Evolutionary conservation across 331 rosid species (phyloP), one percentile per base, ranked within the genome.

Genomic region (Erythrophleum ivorense): DNA sequence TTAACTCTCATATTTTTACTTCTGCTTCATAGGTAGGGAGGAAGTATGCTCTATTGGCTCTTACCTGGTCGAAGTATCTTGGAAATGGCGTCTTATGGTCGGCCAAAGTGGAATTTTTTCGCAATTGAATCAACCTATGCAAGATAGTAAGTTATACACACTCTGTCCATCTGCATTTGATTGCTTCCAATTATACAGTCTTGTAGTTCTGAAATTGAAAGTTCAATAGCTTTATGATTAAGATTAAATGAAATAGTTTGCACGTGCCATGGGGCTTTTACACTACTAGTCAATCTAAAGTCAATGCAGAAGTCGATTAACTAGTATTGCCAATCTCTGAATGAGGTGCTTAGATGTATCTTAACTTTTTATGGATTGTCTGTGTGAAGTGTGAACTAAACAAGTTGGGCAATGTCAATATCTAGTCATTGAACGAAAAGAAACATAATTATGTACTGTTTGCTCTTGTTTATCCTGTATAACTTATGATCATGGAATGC

Each of bases 1-100:
- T 62, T 82, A 54, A 62, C 73, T 60, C 29, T 11, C 63, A 34
- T n/a, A 29, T 50, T 73, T n/a, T 72, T 40, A 6, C 36, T 50
- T 73, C 57, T 49, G 70, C 73, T 46, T 60, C 65, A 19, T 16
- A 59, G 60, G 76, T 55, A 29, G 7, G 66, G 74, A 45, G 50
- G 55, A 53, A 64, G 68, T 40, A 46, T 72, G 45, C 19, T 72
- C 57, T 73, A 19, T 34, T 12, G 7, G 40, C 18, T 60, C 40
- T 60, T 60, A 33, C 40, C 67, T 31, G 16, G 18, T 24, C 11
- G 16, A 60, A 10, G 40, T 60, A 11, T 60, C 40, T 60, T 60
- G 67, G 40, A 60, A 11, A 59, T 59, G 60, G 5, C 60, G 10
- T 60, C 67, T 60, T 60, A 29, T 31, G 6, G 40, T 60, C 65